These are phyloP conservation scores for Aspergillus ochraceus DNA, from an alignment of 2,329 filamentous ascomycete genomes.

Conservation along the genomic window DNA sequence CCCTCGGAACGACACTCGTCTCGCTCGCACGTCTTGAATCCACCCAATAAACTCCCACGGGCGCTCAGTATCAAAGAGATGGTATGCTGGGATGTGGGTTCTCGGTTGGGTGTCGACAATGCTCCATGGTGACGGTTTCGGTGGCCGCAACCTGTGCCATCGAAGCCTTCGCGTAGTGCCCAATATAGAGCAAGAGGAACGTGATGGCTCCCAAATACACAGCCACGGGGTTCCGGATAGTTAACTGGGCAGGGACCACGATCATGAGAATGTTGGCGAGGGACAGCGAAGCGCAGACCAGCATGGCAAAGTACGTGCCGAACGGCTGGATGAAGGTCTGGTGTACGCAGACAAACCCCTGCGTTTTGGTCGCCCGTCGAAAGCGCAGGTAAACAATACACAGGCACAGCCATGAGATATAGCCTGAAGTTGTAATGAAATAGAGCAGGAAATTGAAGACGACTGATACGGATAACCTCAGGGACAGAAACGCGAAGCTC, in stretches of 20 bases:
- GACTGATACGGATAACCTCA: constrained; percentile 56
- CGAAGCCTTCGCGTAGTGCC: constrained; percentile 39
- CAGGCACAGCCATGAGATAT: constrained; percentile 69
- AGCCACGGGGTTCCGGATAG: constrained; percentile 60
- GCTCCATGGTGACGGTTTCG: not conserved
- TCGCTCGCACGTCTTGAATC: not conserved
- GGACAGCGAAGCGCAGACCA: constrained; percentile 56
- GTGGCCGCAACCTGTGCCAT: not conserved
- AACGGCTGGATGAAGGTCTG: constrained; percentile 61
- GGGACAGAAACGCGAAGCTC: constrained; percentile 66
- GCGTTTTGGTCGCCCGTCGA: constrained; percentile 44
- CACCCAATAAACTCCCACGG: no score
- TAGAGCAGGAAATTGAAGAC: constrained; percentile 72
- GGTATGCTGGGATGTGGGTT: not conserved
- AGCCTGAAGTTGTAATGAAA: constrained; percentile 66
- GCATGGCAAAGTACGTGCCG: constrained; percentile 61
- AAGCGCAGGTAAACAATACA: constrained; percentile 59
- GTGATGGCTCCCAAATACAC: constrained; percentile 64
- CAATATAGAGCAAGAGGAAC: constrained; percentile 56
- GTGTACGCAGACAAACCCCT: constrained; percentile 51
- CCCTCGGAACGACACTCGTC: not conserved
- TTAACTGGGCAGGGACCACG: constrained; percentile 64
- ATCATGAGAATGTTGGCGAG: constrained; percentile 72
- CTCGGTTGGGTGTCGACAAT: not conserved
- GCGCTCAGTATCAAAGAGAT: not conserved